These are phyloP conservation scores for Teunomyces atbi DNA, from an alignment of 805 yeast species.

Conservation along the genomic window DNA sequence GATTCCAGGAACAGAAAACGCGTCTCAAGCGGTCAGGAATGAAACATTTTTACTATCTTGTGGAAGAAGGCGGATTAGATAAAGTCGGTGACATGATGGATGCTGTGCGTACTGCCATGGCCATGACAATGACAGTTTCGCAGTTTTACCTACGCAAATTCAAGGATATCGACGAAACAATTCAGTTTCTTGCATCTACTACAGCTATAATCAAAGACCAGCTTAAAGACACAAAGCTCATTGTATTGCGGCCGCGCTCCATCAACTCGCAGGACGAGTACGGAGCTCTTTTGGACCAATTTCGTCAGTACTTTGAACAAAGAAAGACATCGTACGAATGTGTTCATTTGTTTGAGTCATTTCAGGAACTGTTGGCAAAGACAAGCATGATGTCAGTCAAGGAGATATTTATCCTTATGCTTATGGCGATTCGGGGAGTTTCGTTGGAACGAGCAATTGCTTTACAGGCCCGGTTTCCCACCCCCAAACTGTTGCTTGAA, in stretches of 20 bases:
- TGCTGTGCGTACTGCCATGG: constrained; percentile 73
- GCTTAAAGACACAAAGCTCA: constrained; percentile 32
- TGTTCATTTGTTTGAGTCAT: constrained; percentile 37
- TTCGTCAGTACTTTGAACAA: constrained; percentile 45
- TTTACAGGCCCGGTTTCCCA: constrained; percentile 67
- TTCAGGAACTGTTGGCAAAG: constrained; percentile 69
- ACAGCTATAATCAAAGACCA: constrained; percentile 34
- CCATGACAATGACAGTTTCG: constrained; percentile 64
- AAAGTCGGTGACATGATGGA: constrained; percentile 48
- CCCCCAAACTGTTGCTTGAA: constrained; percentile 61
- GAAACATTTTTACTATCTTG: constrained; percentile 64
- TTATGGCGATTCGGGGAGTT: constrained; percentile 78
- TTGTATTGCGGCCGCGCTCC: constrained; percentile 52
- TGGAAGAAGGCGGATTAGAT: constrained; percentile 65
- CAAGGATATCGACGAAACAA: constrained; percentile 71
- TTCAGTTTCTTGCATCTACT: constrained; percentile 48
- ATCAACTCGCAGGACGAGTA: constrained; percentile 54
- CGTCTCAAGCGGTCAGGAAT: constrained; percentile 71
- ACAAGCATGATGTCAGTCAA: constrained; percentile 66
- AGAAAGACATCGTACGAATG: constrained; percentile 30
- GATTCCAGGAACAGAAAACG: constrained; percentile 83
- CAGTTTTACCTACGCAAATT: constrained; percentile 69
- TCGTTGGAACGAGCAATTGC: constrained; percentile 81
- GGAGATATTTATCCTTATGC: constrained; percentile 72
- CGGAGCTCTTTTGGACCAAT: constrained; percentile 35